A percentile compares a stretch with the other conserved stretches of the same genome.
Conservation (phyloP, 345 rosid species). For the Punica granatum region DNA sequence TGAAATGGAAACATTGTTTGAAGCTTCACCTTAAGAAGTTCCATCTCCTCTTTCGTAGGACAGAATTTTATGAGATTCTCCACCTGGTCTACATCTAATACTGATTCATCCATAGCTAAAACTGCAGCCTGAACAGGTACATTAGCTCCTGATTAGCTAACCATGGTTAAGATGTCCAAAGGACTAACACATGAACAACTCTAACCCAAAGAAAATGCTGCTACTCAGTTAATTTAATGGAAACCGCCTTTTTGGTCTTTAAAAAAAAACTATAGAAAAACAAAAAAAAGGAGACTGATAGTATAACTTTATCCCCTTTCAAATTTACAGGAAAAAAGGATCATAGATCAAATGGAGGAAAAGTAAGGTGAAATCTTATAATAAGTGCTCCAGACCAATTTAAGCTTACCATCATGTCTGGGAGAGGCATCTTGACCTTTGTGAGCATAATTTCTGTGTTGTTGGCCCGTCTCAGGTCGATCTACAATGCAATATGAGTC, state of each 20-base stretch:
- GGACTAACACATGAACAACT: background rate
- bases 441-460: conserved; percentile 99
- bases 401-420: conserved; percentile 96
- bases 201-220: background rate
- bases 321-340: conserved; percentile 2
- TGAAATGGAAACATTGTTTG: background rate
- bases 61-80: conserved; percentile 97
- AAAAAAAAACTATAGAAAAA: conserved; percentile 9
- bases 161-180: background rate
- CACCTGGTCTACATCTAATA: conserved; percentile 93
- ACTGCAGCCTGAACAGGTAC: conserved; percentile 66
- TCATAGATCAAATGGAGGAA: background rate
- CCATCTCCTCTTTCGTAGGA: conserved; percentile 99
- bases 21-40: conserved; percentile 71
- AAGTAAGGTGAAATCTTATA: background rate
- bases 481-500: conserved; percentile 30
- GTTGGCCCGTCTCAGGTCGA: conserved; percentile 95
- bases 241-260: background rate
- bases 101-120: conserved; percentile 86
- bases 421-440: conserved; percentile 96
- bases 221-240: background rate
- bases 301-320: background rate
- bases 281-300: background rate
- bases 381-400: conserved; percentile 3
- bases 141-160: background rate